Percentiles rank a stretch among this genome's conserved stretches.
Evolutionary conservation across 2,329 filamentous ascomycete species (phyloP).

Genomic region (Blastomyces silverae): DNA sequence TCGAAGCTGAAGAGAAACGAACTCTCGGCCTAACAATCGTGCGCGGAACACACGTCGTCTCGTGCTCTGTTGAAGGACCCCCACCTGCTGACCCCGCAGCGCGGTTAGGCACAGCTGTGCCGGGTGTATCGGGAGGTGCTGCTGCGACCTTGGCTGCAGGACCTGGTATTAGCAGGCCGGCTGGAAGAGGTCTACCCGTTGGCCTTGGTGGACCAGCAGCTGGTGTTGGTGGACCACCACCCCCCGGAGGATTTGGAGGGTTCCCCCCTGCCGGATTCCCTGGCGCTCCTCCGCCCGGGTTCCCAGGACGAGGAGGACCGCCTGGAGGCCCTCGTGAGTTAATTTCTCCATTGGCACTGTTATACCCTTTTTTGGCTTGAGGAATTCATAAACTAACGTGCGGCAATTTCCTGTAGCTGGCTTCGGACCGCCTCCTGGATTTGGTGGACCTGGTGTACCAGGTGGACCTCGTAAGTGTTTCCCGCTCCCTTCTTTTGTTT

Average conservation of each 20-base stretch:
- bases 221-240: slow-evolving; percentile 74
- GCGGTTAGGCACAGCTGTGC: slow-evolving; percentile 69
- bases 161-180: slow-evolving; percentile 83
- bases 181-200: slow-evolving; percentile 74
- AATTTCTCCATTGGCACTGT: slow-evolving; percentile 25
- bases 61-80: slow-evolving; percentile 88
- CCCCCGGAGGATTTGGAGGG: slow-evolving; percentile 49
- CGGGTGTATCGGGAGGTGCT: slow-evolving; percentile 52
- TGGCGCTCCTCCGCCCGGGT: slow-evolving; percentile 46
- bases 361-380: slow-evolving; percentile 16
- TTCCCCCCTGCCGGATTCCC: slow-evolving; percentile 38
- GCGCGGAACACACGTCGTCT: slow-evolving; percentile 89
- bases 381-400: slow-evolving; percentile 21
- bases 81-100: slow-evolving; percentile 90
- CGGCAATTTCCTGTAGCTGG: slow-evolving; percentile 32
- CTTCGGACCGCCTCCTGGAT: slow-evolving; percentile 45
- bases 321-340: slow-evolving; percentile 47
- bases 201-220: slow-evolving; percentile 83
- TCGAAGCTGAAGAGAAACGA: slow-evolving; percentile 93
- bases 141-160: slow-evolving; percentile 69
- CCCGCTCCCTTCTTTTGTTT: slow-evolving; percentile 3
- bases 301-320: slow-evolving; percentile 47
- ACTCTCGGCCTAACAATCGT: slow-evolving; percentile 94
- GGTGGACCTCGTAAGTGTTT: slow-evolving; percentile 41
- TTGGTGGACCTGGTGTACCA: slow-evolving; percentile 37